phyloP scores from a whole-genome alignment of 805 yeast genomes.

The Cyberlindnera saturnus region DNA sequence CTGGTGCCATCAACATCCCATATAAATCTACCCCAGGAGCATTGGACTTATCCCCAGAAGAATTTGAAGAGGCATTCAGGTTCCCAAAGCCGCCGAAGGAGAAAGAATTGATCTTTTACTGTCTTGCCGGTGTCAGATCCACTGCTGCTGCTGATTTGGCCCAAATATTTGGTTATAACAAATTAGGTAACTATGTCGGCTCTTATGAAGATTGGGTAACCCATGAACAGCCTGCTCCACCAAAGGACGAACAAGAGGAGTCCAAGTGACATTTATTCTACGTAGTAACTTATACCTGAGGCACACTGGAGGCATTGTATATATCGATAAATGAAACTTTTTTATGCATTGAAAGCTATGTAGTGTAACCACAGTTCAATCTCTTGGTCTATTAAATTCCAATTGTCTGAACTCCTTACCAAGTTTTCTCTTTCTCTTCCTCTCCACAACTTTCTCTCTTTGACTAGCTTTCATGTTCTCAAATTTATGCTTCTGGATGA shows the following conservation, averaged over 20 bases:
- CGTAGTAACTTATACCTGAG: neutral
- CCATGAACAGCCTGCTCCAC: slow-evolving; percentile 29
- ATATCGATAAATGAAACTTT: neutral
- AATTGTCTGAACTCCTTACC: slow-evolving; percentile 68
- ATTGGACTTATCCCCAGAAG: slow-evolving; percentile 68
- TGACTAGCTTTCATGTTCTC: slow-evolving; percentile 66
- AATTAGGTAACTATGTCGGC: slow-evolving; percentile 82
- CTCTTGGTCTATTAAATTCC: slow-evolving; percentile 31
- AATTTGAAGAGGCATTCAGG: slow-evolving; percentile 75
- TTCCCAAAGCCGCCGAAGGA: slow-evolving; percentile 69
- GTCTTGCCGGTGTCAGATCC: slow-evolving; percentile 89
- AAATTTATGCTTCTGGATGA: slow-evolving; percentile 72
- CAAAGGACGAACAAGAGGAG: slow-evolving; percentile 1
- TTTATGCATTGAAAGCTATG: neutral
- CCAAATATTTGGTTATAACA: slow-evolving; percentile 76
- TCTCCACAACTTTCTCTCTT: slow-evolving; percentile 76
- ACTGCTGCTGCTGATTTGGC: slow-evolving; percentile 90
- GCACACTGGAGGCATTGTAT: neutral
- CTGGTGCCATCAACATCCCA: slow-evolving; percentile 82
- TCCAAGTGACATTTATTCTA: slow-evolving; percentile 2
- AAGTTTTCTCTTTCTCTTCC: slow-evolving; percentile 79
- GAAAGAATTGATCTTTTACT: slow-evolving; percentile 79
- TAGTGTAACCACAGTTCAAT: slow-evolving; percentile 1
- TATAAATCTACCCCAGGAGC: slow-evolving; percentile 92
- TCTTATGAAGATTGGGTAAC: slow-evolving; percentile 80